Conservation (phyloP, 2,329 filamentous ascomycete species). For the Trichophyton simii region DNA sequence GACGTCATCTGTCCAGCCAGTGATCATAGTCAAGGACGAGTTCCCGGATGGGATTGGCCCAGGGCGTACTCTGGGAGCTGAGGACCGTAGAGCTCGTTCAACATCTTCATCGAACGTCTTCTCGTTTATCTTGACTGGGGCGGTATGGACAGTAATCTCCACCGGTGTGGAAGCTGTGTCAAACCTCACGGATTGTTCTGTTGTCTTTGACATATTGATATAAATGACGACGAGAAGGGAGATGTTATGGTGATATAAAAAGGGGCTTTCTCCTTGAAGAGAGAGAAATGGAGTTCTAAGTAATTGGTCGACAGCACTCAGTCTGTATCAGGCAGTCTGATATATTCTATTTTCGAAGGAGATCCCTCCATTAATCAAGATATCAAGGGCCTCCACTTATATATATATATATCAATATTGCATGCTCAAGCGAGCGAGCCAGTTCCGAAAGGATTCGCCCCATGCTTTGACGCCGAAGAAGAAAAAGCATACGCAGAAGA, state of each 20-base stretch:
- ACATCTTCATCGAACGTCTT: slow-evolving; percentile 1
- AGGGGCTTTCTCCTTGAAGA: background rate
- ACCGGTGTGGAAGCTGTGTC: background rate
- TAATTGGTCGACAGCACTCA: background rate
- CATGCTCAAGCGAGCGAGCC: background rate
- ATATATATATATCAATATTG: background rate
- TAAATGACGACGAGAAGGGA: background rate
- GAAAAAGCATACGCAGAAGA: background rate
- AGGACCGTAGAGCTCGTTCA: background rate
- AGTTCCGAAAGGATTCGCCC: background rate
- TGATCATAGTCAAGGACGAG: slow-evolving; percentile 12
- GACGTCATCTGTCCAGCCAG: slow-evolving; percentile 5
- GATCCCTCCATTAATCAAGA: background rate
- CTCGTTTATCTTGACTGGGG: background rate
- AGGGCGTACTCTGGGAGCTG: background rate
- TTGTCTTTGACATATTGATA: background rate
- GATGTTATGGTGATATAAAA: background rate
- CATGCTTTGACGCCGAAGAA: background rate
- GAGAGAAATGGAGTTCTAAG: background rate
- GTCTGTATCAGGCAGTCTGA: background rate
- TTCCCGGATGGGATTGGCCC: slow-evolving; percentile 7
- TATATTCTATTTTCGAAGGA: background rate
- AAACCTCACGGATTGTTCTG: slow-evolving; percentile 3
- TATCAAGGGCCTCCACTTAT: background rate
- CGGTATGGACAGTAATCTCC: background rate